A percentile compares a stretch with the other conserved stretches of the same genome.
These are phyloP conservation scores for Turnera subulata DNA, from an alignment of 345 rosid genomes.

Conservation along the genomic window DNA sequence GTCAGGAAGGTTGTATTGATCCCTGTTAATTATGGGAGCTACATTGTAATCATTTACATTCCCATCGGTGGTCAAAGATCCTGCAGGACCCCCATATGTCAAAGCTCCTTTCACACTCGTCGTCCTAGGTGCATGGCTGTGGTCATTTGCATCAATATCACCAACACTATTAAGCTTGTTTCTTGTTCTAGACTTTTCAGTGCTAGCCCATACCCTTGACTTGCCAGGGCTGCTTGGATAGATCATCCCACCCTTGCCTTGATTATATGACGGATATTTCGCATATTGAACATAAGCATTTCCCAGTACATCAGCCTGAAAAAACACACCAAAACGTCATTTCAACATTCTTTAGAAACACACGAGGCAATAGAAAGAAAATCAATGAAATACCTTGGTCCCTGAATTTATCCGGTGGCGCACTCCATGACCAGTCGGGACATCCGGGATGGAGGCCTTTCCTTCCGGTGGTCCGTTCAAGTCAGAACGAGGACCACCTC, in stretches of 20 bases:
- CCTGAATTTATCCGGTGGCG: slow-evolving; percentile 34
- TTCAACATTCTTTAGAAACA: not conserved
- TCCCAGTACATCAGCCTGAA: no score
- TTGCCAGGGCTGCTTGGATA: no score
- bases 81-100: slow-evolving; percentile 18
- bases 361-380: slow-evolving; percentile 3
- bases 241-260: no score
- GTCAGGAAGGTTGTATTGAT: slow-evolving; percentile 47
- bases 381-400: slow-evolving; percentile 28
- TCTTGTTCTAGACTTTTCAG: no score
- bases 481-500: slow-evolving; percentile 8
- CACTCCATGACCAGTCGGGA: slow-evolving; percentile 25
- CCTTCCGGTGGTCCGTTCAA: slow-evolving; percentile 15
- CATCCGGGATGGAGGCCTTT: slow-evolving; percentile 25
- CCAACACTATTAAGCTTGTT: no score
- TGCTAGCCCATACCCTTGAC: no score
- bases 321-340: not conserved
- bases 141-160: slow-evolving; percentile 17
- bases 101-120: slow-evolving; percentile 19
- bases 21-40: slow-evolving; percentile 34
- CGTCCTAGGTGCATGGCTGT: slow-evolving; percentile 30
- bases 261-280: no score
- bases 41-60: slow-evolving; percentile 31
- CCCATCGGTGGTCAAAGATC: slow-evolving; percentile 24
- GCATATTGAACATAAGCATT: no score